phyloP scores from a whole-genome alignment of 306 rosid genomes.

The Myrica gale region DNA sequence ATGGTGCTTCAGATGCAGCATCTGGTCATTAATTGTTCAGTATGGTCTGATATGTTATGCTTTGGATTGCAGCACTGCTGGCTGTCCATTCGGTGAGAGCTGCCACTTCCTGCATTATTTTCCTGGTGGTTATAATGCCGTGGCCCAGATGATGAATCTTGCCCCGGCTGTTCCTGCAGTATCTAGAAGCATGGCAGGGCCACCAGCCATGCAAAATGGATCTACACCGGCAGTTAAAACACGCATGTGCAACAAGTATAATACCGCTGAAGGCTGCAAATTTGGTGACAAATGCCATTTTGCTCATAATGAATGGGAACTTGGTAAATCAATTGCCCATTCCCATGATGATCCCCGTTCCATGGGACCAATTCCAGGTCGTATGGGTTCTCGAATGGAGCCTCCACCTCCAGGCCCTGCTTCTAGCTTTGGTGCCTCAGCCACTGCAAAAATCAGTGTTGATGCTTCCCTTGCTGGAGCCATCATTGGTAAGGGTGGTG shows the following conservation, averaged over 20 bases:
- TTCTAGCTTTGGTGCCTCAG: slow-evolving; percentile 77
- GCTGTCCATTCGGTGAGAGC: slow-evolving; percentile 94
- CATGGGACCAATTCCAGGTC: slow-evolving; percentile 50
- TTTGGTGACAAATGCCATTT: slow-evolving; percentile 93
- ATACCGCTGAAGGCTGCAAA: slow-evolving; percentile 89
- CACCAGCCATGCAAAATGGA: slow-evolving; percentile 58
- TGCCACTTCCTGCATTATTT: slow-evolving; percentile 94
- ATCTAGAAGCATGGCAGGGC: slow-evolving; percentile 53
- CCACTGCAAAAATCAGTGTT: slow-evolving; percentile 93
- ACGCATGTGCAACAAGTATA: slow-evolving; percentile 76
- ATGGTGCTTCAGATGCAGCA: background rate
- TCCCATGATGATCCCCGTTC: slow-evolving; percentile 62
- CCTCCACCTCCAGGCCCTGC: slow-evolving; percentile 58
- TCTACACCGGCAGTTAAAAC: slow-evolving; percentile 57
- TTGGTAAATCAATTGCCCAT: slow-evolving; percentile 59
- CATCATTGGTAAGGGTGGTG: slow-evolving; percentile 95
- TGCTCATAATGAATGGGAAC: slow-evolving; percentile 97
- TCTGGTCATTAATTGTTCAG: slow-evolving; percentile 5
- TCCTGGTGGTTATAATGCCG: slow-evolving; percentile 90
- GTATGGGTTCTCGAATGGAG: slow-evolving; percentile 58
- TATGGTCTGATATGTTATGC: slow-evolving; percentile 35
- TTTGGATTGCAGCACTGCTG: slow-evolving; percentile 72
- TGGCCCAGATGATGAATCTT: slow-evolving; percentile 89
- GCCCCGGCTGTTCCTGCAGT: slow-evolving; percentile 58
- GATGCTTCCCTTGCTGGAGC: slow-evolving; percentile 97